Base-by-base conservation (phyloP, 306 rosid species). In the Ormosia semicastrata region DNA sequence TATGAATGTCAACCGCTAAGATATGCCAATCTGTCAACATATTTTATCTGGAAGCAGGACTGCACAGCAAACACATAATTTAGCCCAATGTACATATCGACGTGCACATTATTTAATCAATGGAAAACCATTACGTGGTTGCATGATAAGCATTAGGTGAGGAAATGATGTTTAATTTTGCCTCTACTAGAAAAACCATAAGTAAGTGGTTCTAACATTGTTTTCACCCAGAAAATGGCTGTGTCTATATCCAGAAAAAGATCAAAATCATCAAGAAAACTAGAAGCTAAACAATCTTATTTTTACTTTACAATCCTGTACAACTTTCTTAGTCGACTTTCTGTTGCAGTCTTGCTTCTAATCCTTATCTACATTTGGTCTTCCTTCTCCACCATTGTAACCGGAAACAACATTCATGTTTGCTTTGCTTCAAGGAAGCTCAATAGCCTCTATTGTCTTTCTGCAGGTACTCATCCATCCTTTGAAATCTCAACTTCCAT, bases 401-500 rank as follows among this genome's bases (percentile, higher is more conserved):
- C 93, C 1, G 91, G 93, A 70, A 90, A 92, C 81, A 78, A 90
- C 17, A 64, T 92, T 72, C 97, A 88, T 88, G 85, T 92, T 60
- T 92, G 94, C 32, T 85, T 92, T 71, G 89, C 93, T 3, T 88
- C 93, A 5, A 85, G 95, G 67, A 92, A 86, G 84, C 86, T 89
- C 78, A 84, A 88, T 76, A 85, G 85, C 63, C 89, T 86, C 77
- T 92, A 90, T 53, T 92, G 93, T 79, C 77, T 92, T 14, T 88
- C 95, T 58, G 94, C 94, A 6, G 94, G 94, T 13, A 82, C 93
- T 24, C 88, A 78, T 33, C 91, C 93, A 60, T 89, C 85, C 10
- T 73, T 90, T 15, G 82, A 88, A 75, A 80, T 85, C 65, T 89
- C 91, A 64, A 65, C 74, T 77, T 80, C 90, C 6, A 10, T 67